Evolutionary conservation across 164 flowering plant species (phyloP).

Genomic region (Pachysandra terminalis): DNA sequence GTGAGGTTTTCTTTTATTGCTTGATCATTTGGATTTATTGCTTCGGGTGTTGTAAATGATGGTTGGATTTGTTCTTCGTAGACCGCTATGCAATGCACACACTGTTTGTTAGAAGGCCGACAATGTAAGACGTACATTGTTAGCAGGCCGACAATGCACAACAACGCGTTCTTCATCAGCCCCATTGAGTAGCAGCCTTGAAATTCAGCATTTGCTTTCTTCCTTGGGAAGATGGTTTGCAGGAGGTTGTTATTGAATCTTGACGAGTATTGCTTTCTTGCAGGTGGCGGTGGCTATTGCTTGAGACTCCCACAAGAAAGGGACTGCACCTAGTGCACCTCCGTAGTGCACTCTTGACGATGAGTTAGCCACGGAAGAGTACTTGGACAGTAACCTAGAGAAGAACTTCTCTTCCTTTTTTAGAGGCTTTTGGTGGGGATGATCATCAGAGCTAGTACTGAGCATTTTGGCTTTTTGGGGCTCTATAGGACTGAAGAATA

Average conservation of each 20-base stretch:
- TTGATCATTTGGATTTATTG: too few species aligned
- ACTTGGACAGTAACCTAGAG: conserved; percentile 26
- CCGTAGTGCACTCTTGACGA: conserved; percentile 38
- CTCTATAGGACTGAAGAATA: too few species aligned
- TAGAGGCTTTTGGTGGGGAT: conserved; percentile 2
- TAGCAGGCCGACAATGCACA: too few species aligned
- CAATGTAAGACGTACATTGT: too few species aligned
- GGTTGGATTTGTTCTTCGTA: too few species aligned
- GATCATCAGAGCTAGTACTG: neutral
- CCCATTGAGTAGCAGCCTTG: too few species aligned
- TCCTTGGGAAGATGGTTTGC: neutral
- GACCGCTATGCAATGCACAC: too few species aligned
- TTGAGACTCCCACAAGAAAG: conserved; percentile 40
- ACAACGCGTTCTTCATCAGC: too few species aligned
- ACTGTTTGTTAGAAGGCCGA: too few species aligned
- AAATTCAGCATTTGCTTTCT: too few species aligned
- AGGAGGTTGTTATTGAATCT: neutral
- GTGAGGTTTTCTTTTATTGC: too few species aligned
- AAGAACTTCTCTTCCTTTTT: conserved; percentile 24
- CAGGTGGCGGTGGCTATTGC: conserved; percentile 38
- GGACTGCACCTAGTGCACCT: conserved; percentile 23
- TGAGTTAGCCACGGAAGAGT: conserved; percentile 22
- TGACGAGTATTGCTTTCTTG: neutral
- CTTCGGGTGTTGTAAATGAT: too few species aligned
- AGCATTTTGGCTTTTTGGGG: neutral